Percentiles rank a stretch among this genome's conserved stretches.
These are phyloP conservation scores for Ordospora pajunii DNA, from an alignment of 371 early-diverging fungal species.

Conservation along the genomic window DNA sequence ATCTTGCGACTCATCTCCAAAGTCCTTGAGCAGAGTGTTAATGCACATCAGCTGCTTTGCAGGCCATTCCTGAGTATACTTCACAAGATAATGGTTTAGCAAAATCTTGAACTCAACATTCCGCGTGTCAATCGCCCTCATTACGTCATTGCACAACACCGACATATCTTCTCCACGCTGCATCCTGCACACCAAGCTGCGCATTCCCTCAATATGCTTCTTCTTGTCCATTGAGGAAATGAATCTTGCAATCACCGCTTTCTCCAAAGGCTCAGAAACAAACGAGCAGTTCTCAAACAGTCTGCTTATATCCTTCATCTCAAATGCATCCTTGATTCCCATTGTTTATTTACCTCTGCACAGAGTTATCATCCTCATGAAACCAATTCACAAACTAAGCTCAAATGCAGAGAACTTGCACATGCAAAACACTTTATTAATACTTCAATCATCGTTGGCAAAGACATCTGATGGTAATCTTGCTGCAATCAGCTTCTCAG, in stretches of 20 bases:
- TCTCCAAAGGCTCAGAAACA: not conserved
- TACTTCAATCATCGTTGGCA: not conserved
- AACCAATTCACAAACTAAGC: not conserved
- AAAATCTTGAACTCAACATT: conserved; percentile 19
- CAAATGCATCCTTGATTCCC: conserved; percentile 9
- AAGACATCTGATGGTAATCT: not conserved
- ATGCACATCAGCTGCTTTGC: conserved; percentile 29
- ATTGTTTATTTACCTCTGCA: not conserved
- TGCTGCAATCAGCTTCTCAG: not conserved
- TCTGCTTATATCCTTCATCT: not conserved
- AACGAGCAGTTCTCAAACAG: not conserved
- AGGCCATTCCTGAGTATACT: not conserved
- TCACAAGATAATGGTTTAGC: conserved; percentile 24
- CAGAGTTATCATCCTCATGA: conserved; percentile 1
- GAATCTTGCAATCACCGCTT: not conserved
- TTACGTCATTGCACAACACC: conserved; percentile 5
- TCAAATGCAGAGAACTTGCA: too few species aligned
- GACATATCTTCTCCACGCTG: conserved; percentile 40
- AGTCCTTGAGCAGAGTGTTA: conserved; percentile 44
- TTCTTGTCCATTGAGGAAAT: not conserved
- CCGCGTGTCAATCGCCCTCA: conserved; percentile 34
- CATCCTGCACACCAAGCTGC: conserved; percentile 30
- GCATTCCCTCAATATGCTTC: conserved; percentile 14
- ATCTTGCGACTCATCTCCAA: conserved; percentile 2
- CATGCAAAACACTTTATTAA: not conserved